A percentile compares a stretch with the other conserved stretches of the same genome.
Evolutionary conservation across 139 green algal species (phyloP).

Genomic region (Chlamydomonas sphaeroides): DNA sequence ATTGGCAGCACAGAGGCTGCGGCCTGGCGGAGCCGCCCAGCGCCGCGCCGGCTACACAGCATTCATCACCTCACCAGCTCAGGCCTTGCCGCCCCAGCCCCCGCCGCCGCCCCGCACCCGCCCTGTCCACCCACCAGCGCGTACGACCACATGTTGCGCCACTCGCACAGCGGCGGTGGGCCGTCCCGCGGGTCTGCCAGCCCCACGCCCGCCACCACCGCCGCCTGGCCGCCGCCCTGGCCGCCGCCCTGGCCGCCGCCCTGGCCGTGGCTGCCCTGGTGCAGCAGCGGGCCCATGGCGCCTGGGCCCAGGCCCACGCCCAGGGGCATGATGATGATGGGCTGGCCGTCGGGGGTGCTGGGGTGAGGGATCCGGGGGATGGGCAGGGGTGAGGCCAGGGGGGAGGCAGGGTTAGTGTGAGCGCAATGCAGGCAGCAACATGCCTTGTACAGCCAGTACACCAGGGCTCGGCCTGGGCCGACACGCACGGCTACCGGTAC

Average conservation of each 20-base stretch:
- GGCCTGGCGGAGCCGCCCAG: no score
- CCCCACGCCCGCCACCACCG: not conserved
- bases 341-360: slow-evolving; percentile 31
- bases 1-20: no score
- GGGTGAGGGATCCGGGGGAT: not conserved
- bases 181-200: slow-evolving; percentile 15
- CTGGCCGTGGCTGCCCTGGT: not conserved
- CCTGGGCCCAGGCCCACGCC: slow-evolving; percentile 4
- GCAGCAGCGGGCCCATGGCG: slow-evolving; percentile 20
- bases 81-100: no score
- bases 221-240: not conserved
- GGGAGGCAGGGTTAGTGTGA: not conserved
- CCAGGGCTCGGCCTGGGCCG: no score
- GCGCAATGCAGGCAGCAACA: no score
- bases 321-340: slow-evolving; percentile 36
- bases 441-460: no score
- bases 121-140: no score
- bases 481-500: no score
- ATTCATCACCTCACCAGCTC: no score
- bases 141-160: slow-evolving; percentile 44
- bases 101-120: no score
- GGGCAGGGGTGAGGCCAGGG: not conserved
- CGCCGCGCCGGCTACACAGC: no score
- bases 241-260: not conserved
- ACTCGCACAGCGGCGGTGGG: slow-evolving; percentile 39